Conservation (phyloP, 345 rosid genomes). For the Psidium guajava region DNA sequence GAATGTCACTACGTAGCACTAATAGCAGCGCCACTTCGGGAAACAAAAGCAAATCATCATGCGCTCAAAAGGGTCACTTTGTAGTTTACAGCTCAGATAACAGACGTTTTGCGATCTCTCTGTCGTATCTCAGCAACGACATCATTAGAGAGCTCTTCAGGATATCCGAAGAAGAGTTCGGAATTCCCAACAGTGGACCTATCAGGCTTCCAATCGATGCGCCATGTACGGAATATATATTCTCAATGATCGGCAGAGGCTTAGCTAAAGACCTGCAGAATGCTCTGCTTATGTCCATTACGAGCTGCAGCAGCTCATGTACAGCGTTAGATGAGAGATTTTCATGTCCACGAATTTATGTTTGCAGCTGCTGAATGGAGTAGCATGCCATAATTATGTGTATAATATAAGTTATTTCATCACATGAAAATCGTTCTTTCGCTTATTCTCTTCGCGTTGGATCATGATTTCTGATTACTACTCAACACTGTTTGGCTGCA, state of each 20-base stretch:
- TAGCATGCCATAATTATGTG: neutral
- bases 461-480: neutral
- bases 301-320: neutral
- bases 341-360: neutral
- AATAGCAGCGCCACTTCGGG: neutral
- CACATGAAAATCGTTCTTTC: neutral
- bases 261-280: constrained; percentile 17
- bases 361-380: neutral
- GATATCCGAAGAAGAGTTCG: constrained; percentile 6
- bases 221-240: constrained; percentile 5
- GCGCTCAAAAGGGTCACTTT: constrained; percentile 16
- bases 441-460: neutral
- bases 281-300: constrained; percentile 1
- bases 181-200: constrained; percentile 8
- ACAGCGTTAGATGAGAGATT: neutral
- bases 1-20: neutral
- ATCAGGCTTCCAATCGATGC: constrained; percentile 25
- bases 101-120: constrained; percentile 1
- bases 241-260: constrained; percentile 4
- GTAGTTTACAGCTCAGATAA: constrained; percentile 3
- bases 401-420: neutral
- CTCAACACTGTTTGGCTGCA: neutral
- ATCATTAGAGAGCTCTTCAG: neutral
- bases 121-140: neutral
- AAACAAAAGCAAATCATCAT: neutral